phyloP scores from a whole-genome alignment of 2,329 filamentous ascomycete species.

The Trichoderma sp. region DNA sequence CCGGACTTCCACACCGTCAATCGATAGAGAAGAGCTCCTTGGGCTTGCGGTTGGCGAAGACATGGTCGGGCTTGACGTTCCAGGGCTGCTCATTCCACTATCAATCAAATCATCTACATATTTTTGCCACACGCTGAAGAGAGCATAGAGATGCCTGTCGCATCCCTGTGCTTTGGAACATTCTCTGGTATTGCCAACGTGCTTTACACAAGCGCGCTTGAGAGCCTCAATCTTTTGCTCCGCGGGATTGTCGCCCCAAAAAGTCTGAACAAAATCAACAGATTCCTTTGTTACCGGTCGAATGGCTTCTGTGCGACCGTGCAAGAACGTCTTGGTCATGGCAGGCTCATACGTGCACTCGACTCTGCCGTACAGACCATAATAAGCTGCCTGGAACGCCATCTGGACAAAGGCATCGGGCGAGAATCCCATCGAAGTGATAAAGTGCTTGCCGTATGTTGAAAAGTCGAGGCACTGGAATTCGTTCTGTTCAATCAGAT shows the following conservation, averaged over 20 bases:
- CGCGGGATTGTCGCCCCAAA: slow-evolving; percentile 89
- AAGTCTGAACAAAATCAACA: slow-evolving; percentile 86
- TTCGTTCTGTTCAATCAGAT: slow-evolving; percentile 95
- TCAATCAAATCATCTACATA: slow-evolving; percentile 69
- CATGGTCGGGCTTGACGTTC: slow-evolving; percentile 65
- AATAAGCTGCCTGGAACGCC: slow-evolving; percentile 98
- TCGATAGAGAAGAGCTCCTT: slow-evolving; percentile 45
- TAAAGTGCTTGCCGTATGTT: slow-evolving; percentile 94
- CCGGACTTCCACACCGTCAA: slow-evolving; percentile 41
- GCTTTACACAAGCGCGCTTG: slow-evolving; percentile 79
- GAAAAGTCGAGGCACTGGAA: slow-evolving; percentile 89
- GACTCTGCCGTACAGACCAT: slow-evolving; percentile 89
- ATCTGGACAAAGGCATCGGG: slow-evolving; percentile 98
- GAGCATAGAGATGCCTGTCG: slow-evolving; percentile 89
- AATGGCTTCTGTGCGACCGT: slow-evolving; percentile 93
- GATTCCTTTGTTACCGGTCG: slow-evolving; percentile 82
- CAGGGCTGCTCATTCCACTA: slow-evolving; percentile 60
- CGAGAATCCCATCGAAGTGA: slow-evolving; percentile 95
- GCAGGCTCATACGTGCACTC: slow-evolving; percentile 97
- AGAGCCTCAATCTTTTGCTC: slow-evolving; percentile 85
- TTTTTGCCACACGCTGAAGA: slow-evolving; percentile 94
- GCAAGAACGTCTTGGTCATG: slow-evolving; percentile 94
- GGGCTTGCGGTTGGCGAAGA: slow-evolving; percentile 46
- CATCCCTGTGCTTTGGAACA: slow-evolving; percentile 90
- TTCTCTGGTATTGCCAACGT: slow-evolving; percentile 77